Base-by-base conservation (phyloP, 768 basidiomycete genomes). In the Kwoniella botswanensis region DNA sequence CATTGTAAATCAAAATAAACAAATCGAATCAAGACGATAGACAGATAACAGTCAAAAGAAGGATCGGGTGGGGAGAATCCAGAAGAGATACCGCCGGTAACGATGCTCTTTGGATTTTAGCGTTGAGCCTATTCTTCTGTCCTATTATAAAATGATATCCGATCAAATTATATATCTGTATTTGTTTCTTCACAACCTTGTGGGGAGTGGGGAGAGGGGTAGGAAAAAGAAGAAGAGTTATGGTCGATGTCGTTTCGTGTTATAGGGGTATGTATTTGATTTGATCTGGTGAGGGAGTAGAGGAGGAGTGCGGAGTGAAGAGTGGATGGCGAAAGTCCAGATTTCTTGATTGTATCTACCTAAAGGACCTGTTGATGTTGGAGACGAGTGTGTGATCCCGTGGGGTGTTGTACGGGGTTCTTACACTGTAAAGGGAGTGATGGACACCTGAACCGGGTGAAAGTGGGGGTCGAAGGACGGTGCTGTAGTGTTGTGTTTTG, bases 391-490 rank as follows among this genome's bases (percentile, higher is more conserved):
- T 50, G 17, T 15, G 46, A 50, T 50, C 46, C 46, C 46, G 46
- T 50, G 46, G 46, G 46, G 46, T 50, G 46, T 50, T 15, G 46
- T 50, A 15, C 18, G 46, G 46, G 46, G 46, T 50, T 50, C 12
- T 50, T 11, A 18, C 18, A 22, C 12, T n/a, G 54, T 55, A 55
- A 55, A 55, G 54, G 54, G 21, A 18, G 54, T 35, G 35, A 35
- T 35, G 35, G 35, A 35, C 6, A 35, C 35, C 35, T 35, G 35
- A 35, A 35, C 35, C 35, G 24, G 54, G 15, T 55, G 18, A 55
- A 22, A 55, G 54, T 55, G 54, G 54, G 35, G 54, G 54, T 55
- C 10, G 54, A 55, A 22, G 54, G 54, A 55, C 21, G 54, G 54
- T 55, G 54, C 54, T 35, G 54, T 12, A n/a, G 24, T 21, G 21